These are phyloP conservation scores for Tylopilus plumbeoviolaceoides DNA, from an alignment of 768 basidiomycete species.

Conservation along the genomic window DNA sequence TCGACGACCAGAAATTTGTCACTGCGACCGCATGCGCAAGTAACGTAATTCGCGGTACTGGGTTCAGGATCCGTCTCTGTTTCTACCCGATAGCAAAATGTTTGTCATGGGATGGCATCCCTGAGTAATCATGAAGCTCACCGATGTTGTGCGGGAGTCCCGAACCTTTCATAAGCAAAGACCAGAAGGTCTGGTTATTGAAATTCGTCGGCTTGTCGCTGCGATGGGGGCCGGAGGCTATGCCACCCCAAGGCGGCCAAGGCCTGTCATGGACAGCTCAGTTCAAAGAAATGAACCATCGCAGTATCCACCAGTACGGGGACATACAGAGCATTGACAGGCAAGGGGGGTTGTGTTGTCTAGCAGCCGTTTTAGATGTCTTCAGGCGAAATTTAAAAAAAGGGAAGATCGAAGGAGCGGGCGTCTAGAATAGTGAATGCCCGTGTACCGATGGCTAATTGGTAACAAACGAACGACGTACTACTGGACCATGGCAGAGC, in stretches of 20 bases:
- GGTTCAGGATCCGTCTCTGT: not conserved
- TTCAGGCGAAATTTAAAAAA: not conserved
- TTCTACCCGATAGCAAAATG: too few species aligned
- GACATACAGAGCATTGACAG: not conserved
- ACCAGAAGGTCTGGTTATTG: too few species aligned
- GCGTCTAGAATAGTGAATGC: not conserved
- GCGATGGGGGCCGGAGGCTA: not conserved
- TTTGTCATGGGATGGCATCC: too few species aligned
- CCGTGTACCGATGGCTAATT: not conserved
- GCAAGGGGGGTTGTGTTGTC: not conserved
- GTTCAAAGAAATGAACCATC: too few species aligned
- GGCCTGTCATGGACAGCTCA: too few species aligned
- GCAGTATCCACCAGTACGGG: not conserved
- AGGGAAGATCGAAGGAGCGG: too few species aligned
- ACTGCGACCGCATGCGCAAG: not conserved
- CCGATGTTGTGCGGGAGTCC: too few species aligned
- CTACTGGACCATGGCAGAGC: too few species aligned
- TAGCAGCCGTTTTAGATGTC: not conserved
- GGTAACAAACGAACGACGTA: too few species aligned
- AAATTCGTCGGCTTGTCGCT: not conserved
- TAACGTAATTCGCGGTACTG: not conserved
- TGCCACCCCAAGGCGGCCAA: not conserved
- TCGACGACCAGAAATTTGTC: not conserved
- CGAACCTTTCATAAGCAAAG: too few species aligned
- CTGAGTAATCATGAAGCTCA: too few species aligned